Conservation (phyloP, 192 early-diverging fungal genomes). For the Backusella tarrabulga region DNA sequence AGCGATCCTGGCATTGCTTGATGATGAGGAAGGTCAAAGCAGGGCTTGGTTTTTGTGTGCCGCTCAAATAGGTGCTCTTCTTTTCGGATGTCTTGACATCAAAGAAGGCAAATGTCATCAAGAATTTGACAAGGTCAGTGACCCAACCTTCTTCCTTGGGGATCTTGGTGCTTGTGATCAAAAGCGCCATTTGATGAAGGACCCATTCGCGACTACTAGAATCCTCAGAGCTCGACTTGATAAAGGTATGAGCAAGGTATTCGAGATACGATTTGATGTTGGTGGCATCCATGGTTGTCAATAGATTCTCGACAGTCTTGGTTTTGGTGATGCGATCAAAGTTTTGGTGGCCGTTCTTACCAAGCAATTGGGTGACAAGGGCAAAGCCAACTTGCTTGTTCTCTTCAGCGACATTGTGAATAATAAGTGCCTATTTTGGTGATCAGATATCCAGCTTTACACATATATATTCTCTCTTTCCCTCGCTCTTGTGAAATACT, state of each 20-base stretch:
- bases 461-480: too few species aligned
- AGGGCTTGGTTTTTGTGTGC: constrained; percentile 43
- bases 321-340: constrained; percentile 72
- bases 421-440: constrained; percentile 38
- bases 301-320: constrained; percentile 77
- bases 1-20: constrained; percentile 58
- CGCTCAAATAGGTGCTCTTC: constrained; percentile 36
- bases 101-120: constrained; percentile 75
- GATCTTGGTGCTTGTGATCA: constrained; percentile 72
- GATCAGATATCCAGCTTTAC: not conserved
- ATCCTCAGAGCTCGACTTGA: constrained; percentile 46
- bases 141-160: constrained; percentile 80
- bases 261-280: constrained; percentile 70
- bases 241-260: constrained; percentile 70
- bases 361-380: constrained; percentile 78
- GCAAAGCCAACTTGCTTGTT: constrained; percentile 73
- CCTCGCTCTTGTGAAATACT: not conserved
- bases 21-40: constrained; percentile 53
- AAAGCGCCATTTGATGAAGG: constrained; percentile 74
- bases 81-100: constrained; percentile 46
- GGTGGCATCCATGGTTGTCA: constrained; percentile 65
- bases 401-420: constrained; percentile 58
- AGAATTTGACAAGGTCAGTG: constrained; percentile 60
- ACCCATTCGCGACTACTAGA: constrained; percentile 71
- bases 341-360: constrained; percentile 66